Evolutionary conservation across 768 basidiomycete genomes (phyloP), one percentile per base, ranked within the genome.

Genomic region (Suillus hirtellus): DNA sequence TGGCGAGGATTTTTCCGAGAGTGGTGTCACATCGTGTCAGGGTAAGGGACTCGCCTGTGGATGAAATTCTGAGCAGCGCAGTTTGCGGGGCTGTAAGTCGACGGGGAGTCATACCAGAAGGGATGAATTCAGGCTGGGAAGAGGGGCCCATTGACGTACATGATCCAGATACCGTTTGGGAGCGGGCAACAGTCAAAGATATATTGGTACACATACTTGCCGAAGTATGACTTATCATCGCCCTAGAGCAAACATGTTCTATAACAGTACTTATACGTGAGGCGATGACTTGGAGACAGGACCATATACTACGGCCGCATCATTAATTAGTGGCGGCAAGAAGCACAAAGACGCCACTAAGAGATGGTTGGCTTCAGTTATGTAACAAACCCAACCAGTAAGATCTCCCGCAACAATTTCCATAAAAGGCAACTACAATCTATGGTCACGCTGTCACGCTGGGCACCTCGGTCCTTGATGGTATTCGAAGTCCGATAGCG

Each of bases 11-110:
- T 35, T 83, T 90, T 65, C 89, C 89, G 42, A 77, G 89, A 24
- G 85, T 88, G 0, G 81, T 93, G 37, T 87, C 89, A 8, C 92
- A 94, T 75, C 87, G 92, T 12, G 70, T 94, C 64, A 80, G 88
- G 58, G 82, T 91, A 61, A 80, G 90, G 43, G 82, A 86, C 70
- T 85, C 89, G 1, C 89, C 89, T 1, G 79, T 85, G 63, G 89
- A 91, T 63, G 89, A 93, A 71, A 74, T 91, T 3, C 72, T 93
- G 62, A 84, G 84, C 9, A 85, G 89, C 64, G 80, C 84, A 3
- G 72, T 88, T 64, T 87, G 81, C 69, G 85, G 87, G 35, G 89
- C 88, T 15, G 76, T 76, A 35, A 56, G 59, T 46, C 47, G 52
- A 66, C 66, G 56, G 59, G 65, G 60, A 61, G 60, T 31, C 55